A percentile compares a stretch with the other conserved stretches of the same genome.
phyloP scores from a whole-genome alignment of 1,139 yeast species.

The Magnusiomyces ingens region DNA sequence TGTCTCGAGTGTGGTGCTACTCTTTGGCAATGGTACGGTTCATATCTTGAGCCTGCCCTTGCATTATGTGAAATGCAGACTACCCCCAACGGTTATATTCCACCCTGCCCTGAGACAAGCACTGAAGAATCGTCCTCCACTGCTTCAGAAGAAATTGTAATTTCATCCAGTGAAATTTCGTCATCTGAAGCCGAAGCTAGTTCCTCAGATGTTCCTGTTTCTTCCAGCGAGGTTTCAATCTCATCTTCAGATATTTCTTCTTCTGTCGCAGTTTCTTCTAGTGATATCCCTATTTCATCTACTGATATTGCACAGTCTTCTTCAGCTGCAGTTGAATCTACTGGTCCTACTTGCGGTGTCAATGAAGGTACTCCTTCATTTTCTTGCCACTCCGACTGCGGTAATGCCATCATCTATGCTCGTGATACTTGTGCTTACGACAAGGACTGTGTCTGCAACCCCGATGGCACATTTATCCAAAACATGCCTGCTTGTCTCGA shows the following conservation, averaged over 20 bases:
- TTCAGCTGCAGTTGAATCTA: not conserved
- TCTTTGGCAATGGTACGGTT: not conserved
- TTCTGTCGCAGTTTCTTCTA: too few species aligned
- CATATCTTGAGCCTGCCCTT: conserved; percentile 4
- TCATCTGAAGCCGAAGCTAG: too few species aligned
- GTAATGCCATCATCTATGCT: not conserved
- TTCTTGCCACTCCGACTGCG: not conserved
- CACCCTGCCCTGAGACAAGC: not conserved
- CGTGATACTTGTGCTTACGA: not conserved
- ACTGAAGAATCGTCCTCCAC: conserved; percentile 2
- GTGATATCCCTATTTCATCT: too few species aligned
- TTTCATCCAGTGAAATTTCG: too few species aligned
- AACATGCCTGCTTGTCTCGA: not conserved
- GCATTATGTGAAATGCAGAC: conserved; percentile 8
- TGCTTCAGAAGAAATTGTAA: too few species aligned
- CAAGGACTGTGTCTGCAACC: not conserved
- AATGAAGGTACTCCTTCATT: conserved; percentile 1
- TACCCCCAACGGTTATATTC: not conserved
- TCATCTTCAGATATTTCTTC: not conserved
- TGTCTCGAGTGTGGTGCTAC: not conserved
- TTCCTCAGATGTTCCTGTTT: too few species aligned
- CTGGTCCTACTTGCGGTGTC: too few species aligned
- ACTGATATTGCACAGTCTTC: not conserved
- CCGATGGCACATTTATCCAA: not conserved
- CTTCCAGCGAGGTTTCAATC: not conserved